These are phyloP conservation scores for Phytopythium helicoides DNA, from an alignment of 352 stramenopile species.

Conservation along the genomic window DNA sequence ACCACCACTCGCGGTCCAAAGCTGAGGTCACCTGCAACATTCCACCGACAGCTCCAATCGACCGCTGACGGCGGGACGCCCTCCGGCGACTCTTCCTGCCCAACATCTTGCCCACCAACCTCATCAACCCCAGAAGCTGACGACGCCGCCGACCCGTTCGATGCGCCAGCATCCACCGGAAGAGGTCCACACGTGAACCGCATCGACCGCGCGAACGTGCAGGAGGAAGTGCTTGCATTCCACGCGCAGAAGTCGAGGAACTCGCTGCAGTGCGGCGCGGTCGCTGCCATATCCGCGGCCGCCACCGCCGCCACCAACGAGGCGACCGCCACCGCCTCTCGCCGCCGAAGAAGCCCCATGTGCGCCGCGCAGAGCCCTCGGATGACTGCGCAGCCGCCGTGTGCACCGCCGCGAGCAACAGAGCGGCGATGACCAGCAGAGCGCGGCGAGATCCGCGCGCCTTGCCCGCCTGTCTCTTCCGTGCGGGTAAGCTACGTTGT, in stretches of 20 bases:
- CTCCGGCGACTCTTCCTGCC: background rate
- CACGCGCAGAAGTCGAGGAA: constrained; percentile 39
- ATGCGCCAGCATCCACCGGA: background rate
- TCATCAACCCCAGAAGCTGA: constrained; percentile 2
- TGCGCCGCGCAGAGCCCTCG: no score
- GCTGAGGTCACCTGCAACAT: constrained; percentile 51
- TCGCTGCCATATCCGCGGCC: constrained; percentile 1
- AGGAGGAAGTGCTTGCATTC: constrained; percentile 52
- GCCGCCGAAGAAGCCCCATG: background rate
- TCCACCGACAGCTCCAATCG: constrained; percentile 51
- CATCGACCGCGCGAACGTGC: constrained; percentile 40
- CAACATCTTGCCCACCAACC: background rate
- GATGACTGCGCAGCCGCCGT: no score
- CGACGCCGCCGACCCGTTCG: background rate
- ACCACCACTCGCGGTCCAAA: constrained; percentile 37
- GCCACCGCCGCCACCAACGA: constrained; percentile 1
- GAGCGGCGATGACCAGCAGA: no score
- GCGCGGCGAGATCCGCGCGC: background rate
- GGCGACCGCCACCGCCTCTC: constrained; percentile 9
- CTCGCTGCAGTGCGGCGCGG: constrained; percentile 36
- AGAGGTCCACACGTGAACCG: constrained; percentile 40
- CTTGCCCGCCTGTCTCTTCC: background rate
- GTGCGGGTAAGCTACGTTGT: background rate
- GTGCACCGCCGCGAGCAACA: no score
- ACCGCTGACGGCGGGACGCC: constrained; percentile 11